Evolutionary conservation across 305 asterid genomes (phyloP).

Genomic region (Fraxinus ornus): DNA sequence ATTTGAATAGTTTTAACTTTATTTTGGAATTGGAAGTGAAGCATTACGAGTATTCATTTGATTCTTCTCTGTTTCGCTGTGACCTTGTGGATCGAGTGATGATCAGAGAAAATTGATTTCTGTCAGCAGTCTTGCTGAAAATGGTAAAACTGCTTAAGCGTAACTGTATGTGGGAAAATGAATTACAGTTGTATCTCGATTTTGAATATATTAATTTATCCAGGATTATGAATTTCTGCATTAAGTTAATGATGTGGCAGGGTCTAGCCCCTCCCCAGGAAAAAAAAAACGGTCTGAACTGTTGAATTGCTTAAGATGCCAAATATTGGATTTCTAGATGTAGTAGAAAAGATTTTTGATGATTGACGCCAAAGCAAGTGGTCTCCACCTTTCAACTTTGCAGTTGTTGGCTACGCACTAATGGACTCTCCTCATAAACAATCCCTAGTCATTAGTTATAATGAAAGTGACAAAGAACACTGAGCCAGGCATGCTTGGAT

Average conservation of each 20-base stretch:
- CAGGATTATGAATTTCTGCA: not conserved
- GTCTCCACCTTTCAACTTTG: not conserved
- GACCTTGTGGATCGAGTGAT: not conserved
- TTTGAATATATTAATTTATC: not conserved
- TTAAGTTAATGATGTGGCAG: not conserved
- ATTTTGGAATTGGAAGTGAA: not conserved
- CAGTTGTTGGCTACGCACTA: not conserved
- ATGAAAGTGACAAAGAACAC: not conserved
- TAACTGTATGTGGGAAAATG: not conserved
- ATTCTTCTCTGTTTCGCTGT: not conserved
- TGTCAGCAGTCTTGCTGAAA: not conserved
- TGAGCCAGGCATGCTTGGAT: not conserved
- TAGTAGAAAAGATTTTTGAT: not conserved
- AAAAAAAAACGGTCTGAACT: not conserved
- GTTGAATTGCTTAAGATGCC: not conserved
- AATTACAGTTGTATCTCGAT: not conserved
- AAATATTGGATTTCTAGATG: not conserved
- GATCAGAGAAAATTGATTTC: not conserved
- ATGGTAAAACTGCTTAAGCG: not conserved
- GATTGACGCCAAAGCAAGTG: not conserved
- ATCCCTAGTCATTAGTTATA: not conserved
- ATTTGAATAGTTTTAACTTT: not conserved
- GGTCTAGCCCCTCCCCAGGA: not conserved
- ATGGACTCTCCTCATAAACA: not conserved
- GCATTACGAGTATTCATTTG: conserved; percentile 4